These are phyloP conservation scores for Xylariaceae sp. DNA, from an alignment of 2,329 filamentous ascomycete genomes.

Conservation along the genomic window DNA sequence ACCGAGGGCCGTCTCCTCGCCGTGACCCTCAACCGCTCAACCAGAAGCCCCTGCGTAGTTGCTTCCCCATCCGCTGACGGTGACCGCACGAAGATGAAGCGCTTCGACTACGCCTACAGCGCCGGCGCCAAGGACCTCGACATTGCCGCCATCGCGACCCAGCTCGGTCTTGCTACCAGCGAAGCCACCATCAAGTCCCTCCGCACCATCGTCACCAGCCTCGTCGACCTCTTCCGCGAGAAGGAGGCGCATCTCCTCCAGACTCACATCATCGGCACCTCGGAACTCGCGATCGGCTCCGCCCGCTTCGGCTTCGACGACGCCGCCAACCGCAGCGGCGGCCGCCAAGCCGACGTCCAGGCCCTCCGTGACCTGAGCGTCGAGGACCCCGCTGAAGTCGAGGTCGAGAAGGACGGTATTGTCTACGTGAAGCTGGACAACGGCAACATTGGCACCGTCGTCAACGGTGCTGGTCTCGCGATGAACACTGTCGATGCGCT, in stretches of 20 bases:
- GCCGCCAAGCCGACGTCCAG: conserved; percentile 58
- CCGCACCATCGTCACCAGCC: conserved; percentile 43
- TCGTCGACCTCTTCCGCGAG: conserved; percentile 55
- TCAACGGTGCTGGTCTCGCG: conserved; percentile 83
- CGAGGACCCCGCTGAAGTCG: conserved; percentile 52
- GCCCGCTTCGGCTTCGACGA: conserved; percentile 64
- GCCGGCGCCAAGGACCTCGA: conserved; percentile 35
- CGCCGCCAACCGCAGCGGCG: conserved; percentile 57
- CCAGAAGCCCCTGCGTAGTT: conserved; percentile 58
- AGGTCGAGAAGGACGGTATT: conserved; percentile 65
- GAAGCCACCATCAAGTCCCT: conserved; percentile 36
- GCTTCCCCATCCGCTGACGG: conserved; percentile 47
- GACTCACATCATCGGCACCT: conserved; percentile 40
- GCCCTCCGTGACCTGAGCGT: conserved; percentile 46
- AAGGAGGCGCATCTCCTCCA: conserved; percentile 62
- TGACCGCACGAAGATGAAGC: conserved; percentile 42
- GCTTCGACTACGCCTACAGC: conserved; percentile 59
- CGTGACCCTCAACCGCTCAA: conserved; percentile 60
- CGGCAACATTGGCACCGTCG: conserved; percentile 68
- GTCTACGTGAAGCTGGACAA: conserved; percentile 62
- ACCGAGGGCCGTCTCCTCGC: conserved; percentile 48
- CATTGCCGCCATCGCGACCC: conserved; percentile 37
- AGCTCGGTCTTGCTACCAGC: conserved; percentile 49
- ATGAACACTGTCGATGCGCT: conserved; percentile 90
- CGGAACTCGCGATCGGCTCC: conserved; percentile 43